These are phyloP conservation scores for Paramecium octaurelia DNA, from an alignment of 73 alveolate species.

Conservation along the genomic window DNA sequence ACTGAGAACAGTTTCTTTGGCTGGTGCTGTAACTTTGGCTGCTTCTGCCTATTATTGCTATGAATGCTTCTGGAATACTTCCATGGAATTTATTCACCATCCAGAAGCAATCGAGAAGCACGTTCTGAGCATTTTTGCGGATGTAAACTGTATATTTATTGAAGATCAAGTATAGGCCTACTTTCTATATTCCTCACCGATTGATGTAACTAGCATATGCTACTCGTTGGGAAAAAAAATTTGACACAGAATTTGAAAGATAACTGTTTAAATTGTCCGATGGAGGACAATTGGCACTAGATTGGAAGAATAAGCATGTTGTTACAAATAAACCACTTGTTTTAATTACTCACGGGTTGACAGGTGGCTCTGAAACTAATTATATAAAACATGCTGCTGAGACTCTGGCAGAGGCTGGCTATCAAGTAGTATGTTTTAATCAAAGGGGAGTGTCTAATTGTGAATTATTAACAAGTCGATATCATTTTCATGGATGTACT, in stretches of 20 bases:
- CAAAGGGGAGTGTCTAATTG: constrained; percentile 44
- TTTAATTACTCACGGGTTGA: constrained; percentile 55
- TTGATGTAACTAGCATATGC: constrained; percentile 35
- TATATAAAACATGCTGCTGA: constrained; percentile 51
- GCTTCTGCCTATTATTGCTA: not conserved
- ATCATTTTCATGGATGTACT: constrained; percentile 38
- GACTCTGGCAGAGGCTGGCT: not conserved
- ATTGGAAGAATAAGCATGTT: constrained; percentile 53
- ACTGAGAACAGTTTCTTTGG: not conserved
- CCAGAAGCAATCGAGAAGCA: constrained; percentile 31
- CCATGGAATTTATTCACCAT: not conserved
- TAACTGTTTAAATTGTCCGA: constrained; percentile 43
- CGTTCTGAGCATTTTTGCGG: not conserved
- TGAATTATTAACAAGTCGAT: not conserved
- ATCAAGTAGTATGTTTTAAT: constrained; percentile 39
- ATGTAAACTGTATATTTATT: not conserved
- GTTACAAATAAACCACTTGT: constrained; percentile 24
- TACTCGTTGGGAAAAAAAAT: not conserved
- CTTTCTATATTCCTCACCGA: constrained; percentile 31
- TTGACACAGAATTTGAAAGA: not conserved
- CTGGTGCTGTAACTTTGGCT: not conserved
- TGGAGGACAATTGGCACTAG: constrained; percentile 59
- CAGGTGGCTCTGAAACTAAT: constrained; percentile 60
- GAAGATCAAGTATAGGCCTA: constrained; percentile 27
- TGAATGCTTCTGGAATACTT: constrained; percentile 26